phyloP scores from a whole-genome alignment of 176 grass and related monocot species.

The Coix lacrymajobi region DNA sequence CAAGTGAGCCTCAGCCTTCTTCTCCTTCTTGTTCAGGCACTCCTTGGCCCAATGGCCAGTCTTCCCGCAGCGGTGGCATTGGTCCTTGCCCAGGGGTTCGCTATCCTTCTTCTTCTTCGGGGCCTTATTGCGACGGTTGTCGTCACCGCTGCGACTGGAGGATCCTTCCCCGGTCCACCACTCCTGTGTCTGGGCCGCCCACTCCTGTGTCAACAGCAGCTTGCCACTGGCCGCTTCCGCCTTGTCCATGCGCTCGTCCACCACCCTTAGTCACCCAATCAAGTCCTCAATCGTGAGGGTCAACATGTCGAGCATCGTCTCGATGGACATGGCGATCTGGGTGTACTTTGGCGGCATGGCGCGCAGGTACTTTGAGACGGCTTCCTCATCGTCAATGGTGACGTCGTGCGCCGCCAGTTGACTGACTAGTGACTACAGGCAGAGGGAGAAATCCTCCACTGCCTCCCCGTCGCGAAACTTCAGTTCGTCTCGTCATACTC shows the following conservation, averaged over 20 bases:
- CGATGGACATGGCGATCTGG: neutral
- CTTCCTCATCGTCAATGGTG: neutral
- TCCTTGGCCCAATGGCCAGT: neutral
- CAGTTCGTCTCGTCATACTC: no score
- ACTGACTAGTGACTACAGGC: neutral
- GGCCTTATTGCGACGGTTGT: no score
- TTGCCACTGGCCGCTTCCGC: rapidly evolving
- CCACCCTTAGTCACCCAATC: neutral
- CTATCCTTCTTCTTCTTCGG: no score
- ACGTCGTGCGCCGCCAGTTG: neutral
- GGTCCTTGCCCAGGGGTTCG: no score
- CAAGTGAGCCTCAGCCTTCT: neutral
- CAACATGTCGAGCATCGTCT: neutral
- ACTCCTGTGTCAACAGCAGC: no score
- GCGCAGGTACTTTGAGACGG: neutral
- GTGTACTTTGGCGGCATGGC: neutral
- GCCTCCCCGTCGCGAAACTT: neutral
- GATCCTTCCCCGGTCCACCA: no score
- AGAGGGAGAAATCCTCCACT: neutral
- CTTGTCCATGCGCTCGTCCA: no score
- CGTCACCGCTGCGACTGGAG: no score
- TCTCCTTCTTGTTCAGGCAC: neutral
- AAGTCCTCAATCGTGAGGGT: neutral
- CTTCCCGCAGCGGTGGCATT: no score
- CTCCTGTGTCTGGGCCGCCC: no score